Conservation (phyloP, 208 protist species). For the Acanthamoeba culbertsoni region DNA sequence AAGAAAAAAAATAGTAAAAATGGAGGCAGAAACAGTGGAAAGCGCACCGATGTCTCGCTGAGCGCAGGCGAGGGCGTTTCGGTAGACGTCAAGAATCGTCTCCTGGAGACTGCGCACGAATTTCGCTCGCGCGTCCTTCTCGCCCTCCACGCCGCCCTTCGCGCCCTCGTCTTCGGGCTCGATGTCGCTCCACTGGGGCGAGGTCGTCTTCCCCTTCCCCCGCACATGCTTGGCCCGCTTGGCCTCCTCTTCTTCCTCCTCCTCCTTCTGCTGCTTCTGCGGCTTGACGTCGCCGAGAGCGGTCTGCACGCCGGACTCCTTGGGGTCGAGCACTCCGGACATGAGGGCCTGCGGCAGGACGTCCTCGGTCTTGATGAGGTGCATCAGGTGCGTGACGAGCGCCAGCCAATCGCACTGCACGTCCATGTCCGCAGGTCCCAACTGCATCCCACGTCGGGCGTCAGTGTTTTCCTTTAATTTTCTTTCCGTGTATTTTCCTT, state of each 20-base stretch:
- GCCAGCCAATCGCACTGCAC: background rate
- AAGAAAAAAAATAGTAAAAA: background rate
- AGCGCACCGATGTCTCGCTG: background rate
- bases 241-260: background rate
- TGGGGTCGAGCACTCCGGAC: background rate
- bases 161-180: background rate
- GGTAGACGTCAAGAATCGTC: background rate
- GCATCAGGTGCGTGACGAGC: background rate
- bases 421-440: background rate
- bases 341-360: background rate
- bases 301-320: background rate
- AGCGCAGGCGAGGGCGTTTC: background rate
- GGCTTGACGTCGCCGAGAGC: background rate
- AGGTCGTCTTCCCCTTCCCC: constrained; percentile 21
- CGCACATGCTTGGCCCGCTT: background rate
- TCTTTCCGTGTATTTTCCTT: too few species aligned
- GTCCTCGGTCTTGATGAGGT: background rate
- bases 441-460: too few species aligned
- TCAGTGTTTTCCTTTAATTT: too few species aligned
- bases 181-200: background rate
- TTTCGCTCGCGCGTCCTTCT: background rate
- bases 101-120: background rate
- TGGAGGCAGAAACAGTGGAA: background rate
- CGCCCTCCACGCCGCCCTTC: too few species aligned
- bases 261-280: background rate